These are phyloP conservation scores for Neurospora sp. DNA, from an alignment of 2,329 filamentous ascomycete genomes.

Conservation along the genomic window DNA sequence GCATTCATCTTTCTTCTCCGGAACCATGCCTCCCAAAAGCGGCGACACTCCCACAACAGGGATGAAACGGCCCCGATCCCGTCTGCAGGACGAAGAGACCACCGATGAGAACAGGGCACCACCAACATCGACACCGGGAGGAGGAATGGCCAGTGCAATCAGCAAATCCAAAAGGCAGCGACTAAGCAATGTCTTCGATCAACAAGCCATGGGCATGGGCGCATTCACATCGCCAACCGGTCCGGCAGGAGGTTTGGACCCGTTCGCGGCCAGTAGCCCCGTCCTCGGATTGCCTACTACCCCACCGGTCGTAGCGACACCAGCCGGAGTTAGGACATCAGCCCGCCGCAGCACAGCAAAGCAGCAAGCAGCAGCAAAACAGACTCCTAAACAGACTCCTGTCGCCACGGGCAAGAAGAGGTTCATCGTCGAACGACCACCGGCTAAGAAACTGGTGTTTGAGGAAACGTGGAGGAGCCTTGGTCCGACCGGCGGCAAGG, in stretches of 20 bases:
- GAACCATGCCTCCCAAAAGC: background rate
- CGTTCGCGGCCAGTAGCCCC: background rate
- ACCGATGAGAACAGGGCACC: background rate
- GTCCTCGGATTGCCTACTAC: background rate
- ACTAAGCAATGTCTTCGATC: background rate
- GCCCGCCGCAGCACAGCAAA: background rate
- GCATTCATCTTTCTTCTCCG: background rate
- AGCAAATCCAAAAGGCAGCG: background rate
- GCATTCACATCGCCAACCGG: background rate
- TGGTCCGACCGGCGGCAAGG: background rate
- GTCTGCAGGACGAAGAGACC: background rate
- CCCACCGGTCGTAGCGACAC: background rate
- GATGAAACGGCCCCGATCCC: slow-evolving; percentile 2
- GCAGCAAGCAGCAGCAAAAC: background rate
- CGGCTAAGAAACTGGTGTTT: background rate
- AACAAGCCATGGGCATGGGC: background rate
- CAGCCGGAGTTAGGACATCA: background rate
- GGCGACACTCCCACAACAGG: background rate
- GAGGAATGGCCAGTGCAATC: background rate
- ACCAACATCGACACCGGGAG: background rate
- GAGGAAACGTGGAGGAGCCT: background rate
- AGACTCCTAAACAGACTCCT: background rate
- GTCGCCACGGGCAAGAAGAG: background rate
- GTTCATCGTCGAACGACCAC: background rate
- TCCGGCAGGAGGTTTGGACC: background rate